These are phyloP conservation scores for Aphanocladium album DNA, from an alignment of 2,329 filamentous ascomycete species.

Conservation along the genomic window DNA sequence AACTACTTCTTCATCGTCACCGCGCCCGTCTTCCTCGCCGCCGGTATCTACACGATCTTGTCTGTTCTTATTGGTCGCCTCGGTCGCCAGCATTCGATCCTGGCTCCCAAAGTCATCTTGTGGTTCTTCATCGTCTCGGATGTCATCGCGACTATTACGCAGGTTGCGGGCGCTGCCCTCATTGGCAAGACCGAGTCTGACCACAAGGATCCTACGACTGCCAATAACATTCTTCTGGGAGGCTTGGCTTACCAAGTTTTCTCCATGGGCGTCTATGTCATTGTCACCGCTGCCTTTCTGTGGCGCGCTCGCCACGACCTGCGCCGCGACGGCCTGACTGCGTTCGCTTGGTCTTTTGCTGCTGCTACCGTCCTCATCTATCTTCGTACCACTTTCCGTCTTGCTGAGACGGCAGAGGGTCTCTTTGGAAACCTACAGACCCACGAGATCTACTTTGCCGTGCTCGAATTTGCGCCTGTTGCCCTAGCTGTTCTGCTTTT, in stretches of 20 bases:
- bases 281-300: conserved; percentile 38
- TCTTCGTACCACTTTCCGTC: conserved; percentile 47
- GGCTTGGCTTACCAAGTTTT: conserved; percentile 52
- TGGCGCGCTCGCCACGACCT: conserved; percentile 29
- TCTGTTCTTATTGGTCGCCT: conserved; percentile 43
- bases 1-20: conserved; percentile 59
- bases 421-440: conserved; percentile 39
- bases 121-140: conserved; percentile 52
- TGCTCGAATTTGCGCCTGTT: conserved; percentile 51
- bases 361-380: conserved; percentile 45
- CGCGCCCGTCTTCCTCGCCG: conserved; percentile 53
- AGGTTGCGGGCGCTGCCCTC: conserved; percentile 49
- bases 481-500: conserved; percentile 43
- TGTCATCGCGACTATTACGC: conserved; percentile 47
- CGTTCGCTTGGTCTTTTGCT: conserved; percentile 38
- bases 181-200: conserved; percentile 46
- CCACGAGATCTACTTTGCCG: conserved; percentile 49
- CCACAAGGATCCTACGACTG: conserved; percentile 42
- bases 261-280: conserved; percentile 43
- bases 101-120: conserved; percentile 43
- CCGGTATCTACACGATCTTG: conserved; percentile 51
- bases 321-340: conserved; percentile 24
- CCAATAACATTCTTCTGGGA: conserved; percentile 51
- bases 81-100: conserved; percentile 35
- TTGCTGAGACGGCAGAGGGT: conserved; percentile 50